A percentile compares a stretch with the other conserved stretches of the same genome.
phyloP scores from a whole-genome alignment of 768 basidiomycete species.

The Lyophyllum shimeji region DNA sequence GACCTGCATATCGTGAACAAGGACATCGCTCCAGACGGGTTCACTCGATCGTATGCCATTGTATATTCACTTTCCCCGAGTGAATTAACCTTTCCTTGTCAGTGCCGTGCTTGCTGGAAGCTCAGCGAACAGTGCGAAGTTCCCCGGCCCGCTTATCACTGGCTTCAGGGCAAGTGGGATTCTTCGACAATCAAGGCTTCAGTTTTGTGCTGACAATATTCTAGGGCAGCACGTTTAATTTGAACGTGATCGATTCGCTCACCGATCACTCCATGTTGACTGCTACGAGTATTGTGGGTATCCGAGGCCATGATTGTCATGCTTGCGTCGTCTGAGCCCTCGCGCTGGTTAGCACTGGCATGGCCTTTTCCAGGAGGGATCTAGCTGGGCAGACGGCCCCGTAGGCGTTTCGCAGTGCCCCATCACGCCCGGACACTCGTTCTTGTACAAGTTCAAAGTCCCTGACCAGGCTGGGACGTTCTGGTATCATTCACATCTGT shows the following conservation, averaged over 20 bases:
- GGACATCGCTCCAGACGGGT: constrained; percentile 49
- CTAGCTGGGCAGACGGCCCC: constrained; percentile 35
- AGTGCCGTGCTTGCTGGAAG: constrained; percentile 26
- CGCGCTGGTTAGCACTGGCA: constrained; percentile 47
- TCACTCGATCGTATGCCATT: constrained; percentile 20
- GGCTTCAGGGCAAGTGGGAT: constrained; percentile 26
- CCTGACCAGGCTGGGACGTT: constrained; percentile 22
- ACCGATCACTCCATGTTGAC: constrained; percentile 48
- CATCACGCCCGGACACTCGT: constrained; percentile 32
- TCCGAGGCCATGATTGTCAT: too few relatives aligned
- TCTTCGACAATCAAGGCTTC: background rate
- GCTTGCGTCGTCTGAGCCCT: too few relatives aligned
- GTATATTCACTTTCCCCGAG: background rate
- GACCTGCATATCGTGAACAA: constrained; percentile 41
- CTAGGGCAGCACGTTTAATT: constrained; percentile 40
- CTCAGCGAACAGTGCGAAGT: constrained; percentile 3
- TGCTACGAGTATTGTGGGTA: constrained; percentile 49
- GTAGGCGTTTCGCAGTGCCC: constrained; percentile 40
- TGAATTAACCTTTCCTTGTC: background rate
- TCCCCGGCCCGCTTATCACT: constrained; percentile 24
- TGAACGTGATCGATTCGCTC: constrained; percentile 49
- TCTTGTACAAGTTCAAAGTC: constrained; percentile 35
- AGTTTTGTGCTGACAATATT: background rate
- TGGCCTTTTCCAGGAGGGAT: constrained; percentile 41
- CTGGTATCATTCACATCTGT: constrained; percentile 28